phyloP scores from a whole-genome alignment of 1,139 yeast species.

The Petasospora rhodanensis region DNA sequence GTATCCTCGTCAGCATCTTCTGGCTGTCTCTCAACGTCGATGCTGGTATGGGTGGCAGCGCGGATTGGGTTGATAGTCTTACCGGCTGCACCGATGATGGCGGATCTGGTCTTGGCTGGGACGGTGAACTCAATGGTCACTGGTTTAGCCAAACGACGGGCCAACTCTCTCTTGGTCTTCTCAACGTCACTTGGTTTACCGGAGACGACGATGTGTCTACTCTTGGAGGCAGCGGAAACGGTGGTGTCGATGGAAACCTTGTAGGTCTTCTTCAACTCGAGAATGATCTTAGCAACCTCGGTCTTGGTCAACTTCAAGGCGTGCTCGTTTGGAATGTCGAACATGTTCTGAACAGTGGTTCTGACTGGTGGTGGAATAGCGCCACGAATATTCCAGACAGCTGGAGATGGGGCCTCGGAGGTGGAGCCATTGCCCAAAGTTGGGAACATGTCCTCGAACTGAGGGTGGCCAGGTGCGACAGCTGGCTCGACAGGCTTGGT shows the following conservation, averaged over 20 bases:
- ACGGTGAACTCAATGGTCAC: conserved; percentile 56
- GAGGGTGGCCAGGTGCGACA: no score
- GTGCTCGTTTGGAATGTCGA: conserved; percentile 62
- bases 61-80: conserved; percentile 75
- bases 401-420: conserved; percentile 31
- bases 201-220: conserved; percentile 79
- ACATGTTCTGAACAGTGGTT: conserved; percentile 60
- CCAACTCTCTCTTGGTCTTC: conserved; percentile 70
- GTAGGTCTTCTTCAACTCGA: conserved; percentile 55
- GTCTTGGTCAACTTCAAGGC: conserved; percentile 60
- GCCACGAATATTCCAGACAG: no score
- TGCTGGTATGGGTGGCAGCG: conserved; percentile 63
- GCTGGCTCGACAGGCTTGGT: no score
- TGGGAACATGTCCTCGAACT: conserved; percentile 71
- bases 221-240: conserved; percentile 68
- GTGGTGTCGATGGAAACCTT: conserved; percentile 80
- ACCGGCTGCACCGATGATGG: conserved; percentile 89
- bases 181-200: conserved; percentile 71
- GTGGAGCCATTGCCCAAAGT: conserved; percentile 46
- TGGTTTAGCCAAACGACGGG: conserved; percentile 75
- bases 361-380: no score
- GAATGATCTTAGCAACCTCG: conserved; percentile 52
- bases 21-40: conserved; percentile 51
- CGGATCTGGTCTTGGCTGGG: conserved; percentile 76
- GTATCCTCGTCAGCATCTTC: conserved; percentile 37